Evolutionary conservation across 495 filamentous ascomycete genomes (phyloP).

Genomic region (Neurospora tetrasperma): DNA sequence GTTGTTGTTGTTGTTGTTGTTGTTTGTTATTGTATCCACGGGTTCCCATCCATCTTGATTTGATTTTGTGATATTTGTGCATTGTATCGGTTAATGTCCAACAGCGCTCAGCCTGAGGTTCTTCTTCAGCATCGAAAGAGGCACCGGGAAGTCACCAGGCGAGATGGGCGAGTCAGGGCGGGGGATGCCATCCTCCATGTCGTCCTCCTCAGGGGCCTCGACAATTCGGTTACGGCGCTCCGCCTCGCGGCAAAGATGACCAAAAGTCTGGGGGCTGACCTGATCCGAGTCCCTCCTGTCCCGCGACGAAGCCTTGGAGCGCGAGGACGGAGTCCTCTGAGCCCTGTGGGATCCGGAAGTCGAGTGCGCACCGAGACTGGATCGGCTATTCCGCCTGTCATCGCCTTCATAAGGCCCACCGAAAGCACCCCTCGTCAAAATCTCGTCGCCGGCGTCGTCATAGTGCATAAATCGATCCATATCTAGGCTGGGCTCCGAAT

Average conservation of each 20-base stretch:
- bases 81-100: slow-evolving; percentile 17
- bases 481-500: slow-evolving; percentile 28
- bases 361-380: slow-evolving; percentile 7
- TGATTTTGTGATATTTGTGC: slow-evolving; percentile 4
- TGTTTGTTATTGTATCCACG: background rate
- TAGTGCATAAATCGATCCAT: slow-evolving; percentile 31
- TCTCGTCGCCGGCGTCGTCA: slow-evolving; percentile 19
- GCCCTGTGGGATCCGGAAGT: slow-evolving; percentile 3
- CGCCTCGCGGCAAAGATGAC: slow-evolving; percentile 1
- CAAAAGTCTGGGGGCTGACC: slow-evolving; percentile 3
- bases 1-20: background rate
- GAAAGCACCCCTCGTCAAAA: slow-evolving; percentile 6
- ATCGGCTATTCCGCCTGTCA: slow-evolving; percentile 6
- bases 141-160: slow-evolving; percentile 18
- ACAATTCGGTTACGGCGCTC: slow-evolving; percentile 14
- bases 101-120: slow-evolving; percentile 39
- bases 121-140: slow-evolving; percentile 29
- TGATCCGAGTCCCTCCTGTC: slow-evolving; percentile 5
- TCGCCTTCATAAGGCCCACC: background rate
- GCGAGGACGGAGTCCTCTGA: background rate
- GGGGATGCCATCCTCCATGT: slow-evolving; percentile 15
- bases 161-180: slow-evolving; percentile 30
- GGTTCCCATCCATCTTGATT: background rate
- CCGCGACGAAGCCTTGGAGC: slow-evolving; percentile 3
- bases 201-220: slow-evolving; percentile 15